These are phyloP conservation scores for Ocimum tenuiflorum DNA, from an alignment of 257 asterid species.

Conservation along the genomic window DNA sequence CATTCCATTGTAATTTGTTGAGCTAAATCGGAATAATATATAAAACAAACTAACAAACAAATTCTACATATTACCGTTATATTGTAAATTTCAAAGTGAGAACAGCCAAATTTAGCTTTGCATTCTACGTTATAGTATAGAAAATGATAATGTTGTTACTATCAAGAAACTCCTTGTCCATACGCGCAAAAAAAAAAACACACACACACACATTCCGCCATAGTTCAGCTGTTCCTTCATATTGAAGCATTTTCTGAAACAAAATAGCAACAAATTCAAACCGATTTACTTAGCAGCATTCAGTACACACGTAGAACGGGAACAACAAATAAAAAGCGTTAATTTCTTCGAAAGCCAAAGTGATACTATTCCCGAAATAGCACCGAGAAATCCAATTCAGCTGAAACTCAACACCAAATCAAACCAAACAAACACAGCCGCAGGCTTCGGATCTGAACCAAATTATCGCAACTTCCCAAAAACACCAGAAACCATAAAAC, in stretches of 20 bases:
- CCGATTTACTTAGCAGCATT: not conserved
- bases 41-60: not conserved
- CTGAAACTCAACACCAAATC: constrained; percentile 12
- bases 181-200: too few species aligned
- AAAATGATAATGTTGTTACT: not conserved
- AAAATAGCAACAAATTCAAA: not conserved
- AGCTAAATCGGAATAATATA: not conserved
- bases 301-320: not conserved
- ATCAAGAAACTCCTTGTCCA: not conserved
- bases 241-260: not conserved
- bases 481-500: not conserved
- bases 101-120: not conserved
- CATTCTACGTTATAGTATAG: not conserved
- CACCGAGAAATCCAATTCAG: constrained; percentile 1
- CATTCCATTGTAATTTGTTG: not conserved
- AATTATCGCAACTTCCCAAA: constrained; percentile 4
- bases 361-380: not conserved
- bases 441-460: constrained; percentile 28
- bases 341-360: not conserved
- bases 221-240: not conserved
- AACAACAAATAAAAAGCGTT: not conserved
- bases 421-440: constrained; percentile 13
- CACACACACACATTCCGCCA: not conserved
- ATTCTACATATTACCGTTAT: too few species aligned
- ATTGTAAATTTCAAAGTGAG: not conserved